Conservation (phyloP, 495 filamentous ascomycete species). For the Tuber microsphaerosporum region DNA sequence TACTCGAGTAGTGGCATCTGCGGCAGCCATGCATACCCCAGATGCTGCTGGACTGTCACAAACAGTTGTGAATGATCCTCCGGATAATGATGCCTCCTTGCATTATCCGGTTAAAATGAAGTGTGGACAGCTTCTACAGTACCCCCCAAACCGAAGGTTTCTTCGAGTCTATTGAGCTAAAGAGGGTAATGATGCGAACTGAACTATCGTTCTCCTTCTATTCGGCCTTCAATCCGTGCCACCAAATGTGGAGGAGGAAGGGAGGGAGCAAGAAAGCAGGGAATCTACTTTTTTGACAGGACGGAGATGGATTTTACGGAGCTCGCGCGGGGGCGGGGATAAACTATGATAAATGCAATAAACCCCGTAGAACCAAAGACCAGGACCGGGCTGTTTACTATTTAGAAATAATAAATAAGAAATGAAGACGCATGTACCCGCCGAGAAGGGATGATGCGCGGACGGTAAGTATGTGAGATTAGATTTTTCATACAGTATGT, state of each 20-base stretch:
- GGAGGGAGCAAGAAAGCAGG: neutral
- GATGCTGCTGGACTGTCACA: neutral
- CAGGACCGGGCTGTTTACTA: neutral
- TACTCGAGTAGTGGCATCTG: neutral
- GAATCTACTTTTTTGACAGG: neutral
- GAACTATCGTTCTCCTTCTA: neutral
- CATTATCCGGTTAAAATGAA: neutral
- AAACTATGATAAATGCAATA: neutral
- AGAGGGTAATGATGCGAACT: neutral
- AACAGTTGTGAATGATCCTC: neutral
- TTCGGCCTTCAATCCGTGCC: neutral
- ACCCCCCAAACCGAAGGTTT: neutral
- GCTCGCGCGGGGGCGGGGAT: neutral
- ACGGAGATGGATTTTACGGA: neutral
- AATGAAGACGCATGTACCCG: neutral
- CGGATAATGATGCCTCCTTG: neutral
- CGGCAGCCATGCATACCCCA: neutral
- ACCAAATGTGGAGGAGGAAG: neutral
- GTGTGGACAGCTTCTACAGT: neutral
- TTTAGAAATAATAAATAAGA: neutral
- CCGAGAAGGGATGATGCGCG: neutral
- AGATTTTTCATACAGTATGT: neutral
- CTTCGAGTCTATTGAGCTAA: neutral
- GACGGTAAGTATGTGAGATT: slow-evolving; percentile 1
- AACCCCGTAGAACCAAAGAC: neutral